Evolutionary conservation across 768 basidiomycete species (phyloP).

Genomic region (Serendipita sp.): DNA sequence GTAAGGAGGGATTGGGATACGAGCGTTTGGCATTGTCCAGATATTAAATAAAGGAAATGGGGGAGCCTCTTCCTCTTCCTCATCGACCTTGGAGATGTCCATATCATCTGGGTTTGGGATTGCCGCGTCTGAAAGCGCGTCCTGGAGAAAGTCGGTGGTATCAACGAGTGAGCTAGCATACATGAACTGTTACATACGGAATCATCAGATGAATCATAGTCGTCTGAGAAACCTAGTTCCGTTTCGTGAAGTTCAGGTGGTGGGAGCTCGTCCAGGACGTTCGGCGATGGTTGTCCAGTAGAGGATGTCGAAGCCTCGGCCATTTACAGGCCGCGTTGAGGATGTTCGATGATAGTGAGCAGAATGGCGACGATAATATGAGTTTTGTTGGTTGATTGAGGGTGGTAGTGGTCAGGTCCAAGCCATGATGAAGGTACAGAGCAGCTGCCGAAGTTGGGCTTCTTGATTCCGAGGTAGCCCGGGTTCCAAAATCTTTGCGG

Average conservation of each 20-base stretch:
- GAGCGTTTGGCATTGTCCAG: not conserved
- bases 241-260: not conserved
- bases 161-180: not conserved
- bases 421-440: not conserved
- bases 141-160: not conserved
- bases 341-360: no score
- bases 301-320: not conserved
- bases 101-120: not conserved
- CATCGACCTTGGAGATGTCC: not conserved
- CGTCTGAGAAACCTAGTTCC: not conserved
- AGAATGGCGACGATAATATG: no score
- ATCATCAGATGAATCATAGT: not conserved
- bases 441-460: no score
- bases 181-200: not conserved
- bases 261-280: not conserved
- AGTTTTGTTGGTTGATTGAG: no score
- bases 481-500: no score
- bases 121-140: not conserved
- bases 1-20: not conserved
- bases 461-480: no score
- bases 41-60: not conserved
- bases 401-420: not conserved
- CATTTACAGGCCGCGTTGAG: not conserved
- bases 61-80: not conserved
- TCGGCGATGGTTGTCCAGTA: no score